Evolutionary conservation across 2,329 filamentous ascomycete genomes (phyloP).

Genomic region (Claviceps fusiformis): DNA sequence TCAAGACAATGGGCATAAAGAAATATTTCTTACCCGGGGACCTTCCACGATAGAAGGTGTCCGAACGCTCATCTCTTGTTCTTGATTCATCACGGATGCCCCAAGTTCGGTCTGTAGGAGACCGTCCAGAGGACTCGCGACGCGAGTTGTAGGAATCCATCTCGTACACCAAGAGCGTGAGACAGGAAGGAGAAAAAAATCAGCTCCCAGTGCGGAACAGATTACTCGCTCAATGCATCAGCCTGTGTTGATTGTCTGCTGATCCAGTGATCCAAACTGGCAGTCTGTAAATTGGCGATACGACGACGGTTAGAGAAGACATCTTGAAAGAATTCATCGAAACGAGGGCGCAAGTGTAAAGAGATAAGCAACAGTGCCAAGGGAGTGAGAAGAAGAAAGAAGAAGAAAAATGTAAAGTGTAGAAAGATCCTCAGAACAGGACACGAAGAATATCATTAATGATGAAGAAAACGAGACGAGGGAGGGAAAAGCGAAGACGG

Average conservation of each 20-base stretch:
- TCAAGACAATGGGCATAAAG: not conserved
- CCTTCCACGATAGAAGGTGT: conserved; percentile 51
- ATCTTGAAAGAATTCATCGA: conserved; percentile 22
- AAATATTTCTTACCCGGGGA: conserved; percentile 51
- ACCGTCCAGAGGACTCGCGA: conserved; percentile 37
- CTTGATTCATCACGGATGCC: conserved; percentile 38
- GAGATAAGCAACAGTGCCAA: conserved; percentile 8
- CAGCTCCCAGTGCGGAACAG: not conserved
- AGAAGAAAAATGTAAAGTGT: not conserved
- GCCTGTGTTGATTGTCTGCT: conserved; percentile 3
- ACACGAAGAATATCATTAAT: conserved; percentile 5
- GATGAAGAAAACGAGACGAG: conserved; percentile 6
- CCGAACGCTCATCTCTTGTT: conserved; percentile 38
- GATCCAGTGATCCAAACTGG: conserved; percentile 12
- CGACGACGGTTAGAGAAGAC: conserved; percentile 42
- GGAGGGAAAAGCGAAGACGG: not conserved
- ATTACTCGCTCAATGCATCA: conserved; percentile 1
- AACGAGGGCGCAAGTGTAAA: conserved; percentile 10
- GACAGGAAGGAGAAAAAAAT: not conserved
- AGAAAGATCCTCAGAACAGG: conserved; percentile 4
- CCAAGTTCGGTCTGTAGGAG: conserved; percentile 40
- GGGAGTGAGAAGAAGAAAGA: not conserved
- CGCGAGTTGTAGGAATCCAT: conserved; percentile 45
- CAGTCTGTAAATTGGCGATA: conserved; percentile 35
- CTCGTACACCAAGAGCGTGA: not conserved